These are phyloP conservation scores for Friedmanniomyces endolithicus DNA, from an alignment of 495 filamentous ascomycete species.

Conservation along the genomic window DNA sequence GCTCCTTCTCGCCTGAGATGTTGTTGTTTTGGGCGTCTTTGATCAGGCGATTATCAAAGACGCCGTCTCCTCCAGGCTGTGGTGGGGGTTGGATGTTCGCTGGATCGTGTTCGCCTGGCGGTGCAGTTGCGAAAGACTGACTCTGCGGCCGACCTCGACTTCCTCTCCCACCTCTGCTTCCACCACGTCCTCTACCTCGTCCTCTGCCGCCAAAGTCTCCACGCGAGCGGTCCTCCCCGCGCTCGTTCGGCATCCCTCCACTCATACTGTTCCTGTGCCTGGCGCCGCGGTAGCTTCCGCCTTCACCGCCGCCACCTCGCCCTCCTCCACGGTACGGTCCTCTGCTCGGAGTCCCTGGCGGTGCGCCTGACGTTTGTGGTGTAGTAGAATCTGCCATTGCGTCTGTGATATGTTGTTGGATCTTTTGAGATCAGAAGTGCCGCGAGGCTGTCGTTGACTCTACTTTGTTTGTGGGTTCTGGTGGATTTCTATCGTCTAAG, in stretches of 20 bases:
- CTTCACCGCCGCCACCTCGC: neutral
- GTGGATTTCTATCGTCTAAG: too few species aligned
- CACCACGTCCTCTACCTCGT: slow-evolving; percentile 19
- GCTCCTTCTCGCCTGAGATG: slow-evolving; percentile 3
- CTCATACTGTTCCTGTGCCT: neutral
- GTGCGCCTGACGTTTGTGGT: neutral
- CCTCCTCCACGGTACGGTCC: slow-evolving; percentile 5
- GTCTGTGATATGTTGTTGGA: neutral
- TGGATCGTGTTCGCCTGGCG: slow-evolving; percentile 7
- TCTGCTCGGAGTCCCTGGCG: neutral
- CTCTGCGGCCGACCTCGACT: slow-evolving; percentile 6
- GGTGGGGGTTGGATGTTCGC: slow-evolving; percentile 25
- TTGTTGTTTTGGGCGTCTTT: slow-evolving; percentile 28
- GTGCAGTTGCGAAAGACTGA: neutral
- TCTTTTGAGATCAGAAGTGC: too few species aligned
- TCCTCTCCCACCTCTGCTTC: slow-evolving; percentile 10
- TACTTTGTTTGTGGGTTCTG: too few species aligned
- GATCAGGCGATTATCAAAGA: slow-evolving; percentile 33
- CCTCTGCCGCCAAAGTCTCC: slow-evolving; percentile 10
- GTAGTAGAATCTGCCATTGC: neutral
- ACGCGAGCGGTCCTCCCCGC: slow-evolving; percentile 2
- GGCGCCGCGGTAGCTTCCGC: neutral
- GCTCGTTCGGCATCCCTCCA: slow-evolving; percentile 1
- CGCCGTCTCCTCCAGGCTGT: slow-evolving; percentile 27
- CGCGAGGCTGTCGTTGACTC: too few species aligned